Conservation (phyloP, 192 early-diverging fungal species). For the Backusella parvicylindrica region DNA sequence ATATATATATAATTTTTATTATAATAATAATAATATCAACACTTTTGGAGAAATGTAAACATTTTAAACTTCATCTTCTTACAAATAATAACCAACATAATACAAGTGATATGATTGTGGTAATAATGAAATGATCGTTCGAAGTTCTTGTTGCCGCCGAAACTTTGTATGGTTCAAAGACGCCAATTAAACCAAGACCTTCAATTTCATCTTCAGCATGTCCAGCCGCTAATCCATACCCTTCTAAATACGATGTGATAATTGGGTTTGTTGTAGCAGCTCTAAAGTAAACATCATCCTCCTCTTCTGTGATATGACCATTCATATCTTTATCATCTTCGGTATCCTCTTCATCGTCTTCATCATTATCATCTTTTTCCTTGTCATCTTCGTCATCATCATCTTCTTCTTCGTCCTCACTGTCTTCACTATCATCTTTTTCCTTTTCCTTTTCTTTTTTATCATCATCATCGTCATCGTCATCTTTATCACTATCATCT, state of each 20-base stretch:
- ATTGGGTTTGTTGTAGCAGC: not conserved
- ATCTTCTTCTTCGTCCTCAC: not conserved
- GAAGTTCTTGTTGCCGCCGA: not conserved
- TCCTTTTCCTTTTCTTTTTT: not conserved
- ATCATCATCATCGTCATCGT: not conserved
- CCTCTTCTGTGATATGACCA: not conserved
- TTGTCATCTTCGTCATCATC: not conserved
- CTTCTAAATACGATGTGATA: not conserved
- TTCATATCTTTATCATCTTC: not conserved
- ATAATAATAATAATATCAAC: not conserved
- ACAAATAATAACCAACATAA: not conserved
- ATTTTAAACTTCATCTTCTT: too few relatives aligned
- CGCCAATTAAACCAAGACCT: not conserved
- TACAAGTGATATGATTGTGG: not conserved
- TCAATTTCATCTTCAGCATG: slow-evolving; percentile 1
- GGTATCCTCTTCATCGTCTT: not conserved
- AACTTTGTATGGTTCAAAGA: not conserved
- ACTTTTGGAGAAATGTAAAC: too few relatives aligned
- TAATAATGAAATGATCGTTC: not conserved
- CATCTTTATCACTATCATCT: not conserved
- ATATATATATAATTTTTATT: not conserved
- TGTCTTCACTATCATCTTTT: not conserved
- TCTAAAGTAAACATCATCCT: not conserved
- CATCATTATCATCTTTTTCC: not conserved
- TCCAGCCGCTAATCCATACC: not conserved